phyloP scores from a whole-genome alignment of 2,329 filamentous ascomycete species.

The Gremmenia infestans region DNA sequence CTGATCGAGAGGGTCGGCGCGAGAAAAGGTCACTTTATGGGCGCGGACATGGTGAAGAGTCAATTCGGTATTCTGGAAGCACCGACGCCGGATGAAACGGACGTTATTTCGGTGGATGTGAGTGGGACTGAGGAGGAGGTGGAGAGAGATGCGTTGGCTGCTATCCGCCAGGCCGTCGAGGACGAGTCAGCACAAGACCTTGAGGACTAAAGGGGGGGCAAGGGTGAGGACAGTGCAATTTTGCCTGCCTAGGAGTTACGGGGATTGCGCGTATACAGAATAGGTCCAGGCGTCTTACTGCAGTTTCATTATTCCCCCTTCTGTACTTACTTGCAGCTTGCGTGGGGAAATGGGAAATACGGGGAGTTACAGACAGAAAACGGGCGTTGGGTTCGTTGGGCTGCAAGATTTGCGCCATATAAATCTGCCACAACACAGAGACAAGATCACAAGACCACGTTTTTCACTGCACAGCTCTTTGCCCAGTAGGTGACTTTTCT shows the following conservation, averaged over 20 bases:
- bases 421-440: neutral
- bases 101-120: conserved; percentile 69
- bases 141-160: conserved; percentile 52
- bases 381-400: neutral
- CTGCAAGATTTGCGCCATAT: neutral
- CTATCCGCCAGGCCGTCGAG: conserved; percentile 37
- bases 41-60: conserved; percentile 88
- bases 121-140: conserved; percentile 55
- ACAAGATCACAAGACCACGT: conserved; percentile 5
- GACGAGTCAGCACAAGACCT: conserved; percentile 12
- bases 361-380: neutral
- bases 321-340: conserved; percentile 3
- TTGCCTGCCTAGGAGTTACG: neutral
- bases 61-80: conserved; percentile 87
- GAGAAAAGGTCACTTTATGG: conserved; percentile 89
- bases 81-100: conserved; percentile 63
- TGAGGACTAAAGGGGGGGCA: neutral
- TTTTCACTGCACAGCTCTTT: neutral
- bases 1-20: conserved; percentile 70
- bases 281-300: neutral
- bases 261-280: no score
- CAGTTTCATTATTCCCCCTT: conserved; percentile 4
- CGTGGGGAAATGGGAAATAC: neutral
- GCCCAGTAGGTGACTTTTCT: neutral
- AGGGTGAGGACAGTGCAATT: neutral